Evolutionary conservation across 371 early-diverging fungal genomes (phyloP).

Genomic region (Thermomucor indicae-seudaticae): DNA sequence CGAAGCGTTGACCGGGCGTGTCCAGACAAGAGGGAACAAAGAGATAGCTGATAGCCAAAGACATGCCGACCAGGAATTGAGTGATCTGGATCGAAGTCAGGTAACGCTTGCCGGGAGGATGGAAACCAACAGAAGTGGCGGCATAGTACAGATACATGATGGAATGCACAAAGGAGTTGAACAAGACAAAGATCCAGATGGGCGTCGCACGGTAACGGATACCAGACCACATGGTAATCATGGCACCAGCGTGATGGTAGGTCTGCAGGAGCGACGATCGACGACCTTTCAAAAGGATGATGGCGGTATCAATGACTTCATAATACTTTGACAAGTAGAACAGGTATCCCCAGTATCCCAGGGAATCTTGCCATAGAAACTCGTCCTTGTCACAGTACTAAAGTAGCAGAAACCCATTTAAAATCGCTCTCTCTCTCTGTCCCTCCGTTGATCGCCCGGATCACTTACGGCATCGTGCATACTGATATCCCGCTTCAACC

Average conservation of each 20-base stretch:
- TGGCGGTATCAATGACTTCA: conserved; percentile 84
- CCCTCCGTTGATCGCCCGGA: neutral
- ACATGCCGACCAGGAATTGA: conserved; percentile 81
- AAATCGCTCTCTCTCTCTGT: neutral
- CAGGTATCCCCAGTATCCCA: conserved; percentile 76
- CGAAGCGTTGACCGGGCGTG: conserved; percentile 59
- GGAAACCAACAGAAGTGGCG: conserved; percentile 69
- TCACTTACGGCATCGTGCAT: conserved; percentile 50
- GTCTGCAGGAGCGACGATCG: conserved; percentile 79
- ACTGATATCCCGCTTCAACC: conserved; percentile 27
- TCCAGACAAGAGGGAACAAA: conserved; percentile 64
- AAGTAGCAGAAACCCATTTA: neutral
- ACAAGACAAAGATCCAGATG: conserved; percentile 83
- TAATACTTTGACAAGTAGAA: conserved; percentile 89
- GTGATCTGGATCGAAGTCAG: conserved; percentile 84
- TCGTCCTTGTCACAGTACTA: conserved; percentile 69
- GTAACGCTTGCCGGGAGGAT: conserved; percentile 81
- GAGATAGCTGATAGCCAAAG: conserved; percentile 65
- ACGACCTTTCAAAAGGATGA: conserved; percentile 80
- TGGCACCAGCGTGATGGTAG: conserved; percentile 89
- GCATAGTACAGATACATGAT: conserved; percentile 91
- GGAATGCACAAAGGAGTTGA: conserved; percentile 89
- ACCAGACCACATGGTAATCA: conserved; percentile 65
- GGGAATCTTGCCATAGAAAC: conserved; percentile 64
- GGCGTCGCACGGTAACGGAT: conserved; percentile 72